Conservation (phyloP, 345 rosid species). For the Lepidium aucheri region DNA sequence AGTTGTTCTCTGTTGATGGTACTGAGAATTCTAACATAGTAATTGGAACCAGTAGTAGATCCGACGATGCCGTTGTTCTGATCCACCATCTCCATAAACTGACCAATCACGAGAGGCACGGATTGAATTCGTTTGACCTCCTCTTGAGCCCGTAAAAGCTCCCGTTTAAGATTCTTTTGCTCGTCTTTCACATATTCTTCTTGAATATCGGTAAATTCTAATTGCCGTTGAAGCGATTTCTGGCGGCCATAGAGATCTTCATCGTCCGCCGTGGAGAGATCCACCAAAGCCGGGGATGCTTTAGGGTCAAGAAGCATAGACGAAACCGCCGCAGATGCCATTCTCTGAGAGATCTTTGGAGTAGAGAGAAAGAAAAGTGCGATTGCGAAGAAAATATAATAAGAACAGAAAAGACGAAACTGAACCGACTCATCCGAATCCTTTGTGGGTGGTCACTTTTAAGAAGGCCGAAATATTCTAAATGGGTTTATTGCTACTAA, state of each 20-base stretch:
- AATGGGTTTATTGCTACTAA: background rate
- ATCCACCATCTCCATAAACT: conserved; percentile 99
- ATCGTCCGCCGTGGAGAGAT: conserved; percentile 37
- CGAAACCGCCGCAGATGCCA: conserved; percentile 33
- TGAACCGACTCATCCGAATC: background rate
- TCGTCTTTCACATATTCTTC: conserved; percentile 97
- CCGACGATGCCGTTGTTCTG: conserved; percentile 98
- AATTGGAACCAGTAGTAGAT: conserved; percentile 98
- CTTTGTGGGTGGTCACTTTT: background rate
- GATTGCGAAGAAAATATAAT: background rate
- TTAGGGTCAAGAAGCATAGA: conserved; percentile 60
- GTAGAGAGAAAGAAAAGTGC: conserved; percentile 23
- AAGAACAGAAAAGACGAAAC: background rate
- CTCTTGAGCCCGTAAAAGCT: conserved; percentile 86
- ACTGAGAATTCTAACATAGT: conserved; percentile 87
- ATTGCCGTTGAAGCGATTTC: conserved; percentile 71
- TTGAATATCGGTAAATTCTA: conserved; percentile 88
- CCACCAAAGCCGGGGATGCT: conserved; percentile 16
- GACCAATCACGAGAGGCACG: conserved; percentile 92
- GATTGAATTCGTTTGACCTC: conserved; percentile 98
- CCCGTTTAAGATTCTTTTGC: conserved; percentile 88
- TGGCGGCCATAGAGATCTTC: conserved; percentile 82
- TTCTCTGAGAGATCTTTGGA: conserved; percentile 25
- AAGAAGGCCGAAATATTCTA: background rate
- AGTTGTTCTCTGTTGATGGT: conserved; percentile 84